A percentile compares a stretch with the other conserved stretches of the same genome.
These are phyloP conservation scores for Cytospora schulzeri DNA, from an alignment of 2,329 filamentous ascomycete genomes.

Conservation along the genomic window DNA sequence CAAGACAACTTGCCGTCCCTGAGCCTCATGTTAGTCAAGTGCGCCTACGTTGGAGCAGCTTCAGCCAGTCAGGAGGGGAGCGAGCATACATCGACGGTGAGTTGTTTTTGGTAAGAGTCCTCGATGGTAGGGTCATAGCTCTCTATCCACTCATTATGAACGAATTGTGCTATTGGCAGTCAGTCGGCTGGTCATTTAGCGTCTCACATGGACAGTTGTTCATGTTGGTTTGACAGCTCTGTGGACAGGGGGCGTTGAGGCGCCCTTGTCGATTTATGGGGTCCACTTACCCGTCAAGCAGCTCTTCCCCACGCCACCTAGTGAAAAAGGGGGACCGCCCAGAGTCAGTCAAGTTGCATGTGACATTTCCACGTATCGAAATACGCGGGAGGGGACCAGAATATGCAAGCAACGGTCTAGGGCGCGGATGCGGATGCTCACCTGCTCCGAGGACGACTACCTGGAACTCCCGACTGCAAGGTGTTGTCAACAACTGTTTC, in stretches of 20 bases:
- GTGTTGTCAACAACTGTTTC: constrained; percentile 15
- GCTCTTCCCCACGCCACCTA: constrained; percentile 89
- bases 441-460: constrained; percentile 81
- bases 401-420: background rate
- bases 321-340: constrained; percentile 22
- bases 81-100: constrained; percentile 80
- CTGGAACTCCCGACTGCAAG: constrained; percentile 71
- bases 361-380: constrained; percentile 8
- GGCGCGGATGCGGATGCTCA: constrained; percentile 41
- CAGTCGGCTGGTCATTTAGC: constrained; percentile 24
- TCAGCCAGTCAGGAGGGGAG: constrained; percentile 34
- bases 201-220: constrained; percentile 24
- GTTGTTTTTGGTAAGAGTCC: constrained; percentile 74
- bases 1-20: constrained; percentile 86
- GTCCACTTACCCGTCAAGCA: constrained; percentile 76
- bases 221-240: constrained; percentile 22
- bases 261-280: constrained; percentile 27
- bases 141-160: constrained; percentile 93
- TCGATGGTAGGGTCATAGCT: constrained; percentile 80
- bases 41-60: constrained; percentile 8
- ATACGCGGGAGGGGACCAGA: background rate
- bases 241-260: constrained; percentile 26
- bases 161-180: constrained; percentile 72
- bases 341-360: constrained; percentile 35
- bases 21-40: constrained; percentile 37